Conservation (phyloP, 805 yeast genomes). For the Monosporozyma solicola region DNA sequence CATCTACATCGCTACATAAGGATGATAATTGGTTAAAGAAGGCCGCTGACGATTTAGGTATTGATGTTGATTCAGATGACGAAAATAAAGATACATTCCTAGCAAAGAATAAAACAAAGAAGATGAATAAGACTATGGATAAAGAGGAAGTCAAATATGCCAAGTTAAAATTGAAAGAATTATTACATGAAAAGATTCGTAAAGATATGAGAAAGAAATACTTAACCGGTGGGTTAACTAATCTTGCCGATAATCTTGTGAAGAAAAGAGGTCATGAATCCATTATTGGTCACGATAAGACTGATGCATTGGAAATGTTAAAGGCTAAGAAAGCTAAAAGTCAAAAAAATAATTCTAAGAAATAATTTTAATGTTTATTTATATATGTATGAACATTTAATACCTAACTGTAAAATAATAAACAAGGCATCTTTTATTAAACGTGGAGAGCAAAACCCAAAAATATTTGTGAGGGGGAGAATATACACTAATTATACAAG, state of each 20-base stretch:
- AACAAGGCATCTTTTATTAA: too few relatives aligned
- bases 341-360: background rate
- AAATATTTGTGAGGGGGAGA: too few relatives aligned
- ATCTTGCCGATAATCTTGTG: slow-evolving; percentile 68
- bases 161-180: slow-evolving; percentile 43
- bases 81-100: slow-evolving; percentile 45
- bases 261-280: slow-evolving; percentile 57
- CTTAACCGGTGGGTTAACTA: slow-evolving; percentile 68
- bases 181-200: slow-evolving; percentile 48
- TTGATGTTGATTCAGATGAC: slow-evolving; percentile 59
- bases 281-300: slow-evolving; percentile 61
- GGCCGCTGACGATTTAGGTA: slow-evolving; percentile 89
- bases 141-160: slow-evolving; percentile 40
- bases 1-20: slow-evolving; percentile 49
- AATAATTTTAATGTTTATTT: slow-evolving; percentile 1
- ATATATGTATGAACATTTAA: background rate
- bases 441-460: too few relatives aligned
- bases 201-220: slow-evolving; percentile 61
- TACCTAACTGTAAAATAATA: background rate
- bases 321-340: slow-evolving; percentile 25
- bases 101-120: slow-evolving; percentile 52
- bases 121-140: slow-evolving; percentile 42
- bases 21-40: slow-evolving; percentile 76
- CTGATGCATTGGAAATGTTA: slow-evolving; percentile 60
- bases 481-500: background rate